These are phyloP conservation scores for Metarhizium brunneum DNA, from an alignment of 2,329 filamentous ascomycete species.

Conservation along the genomic window DNA sequence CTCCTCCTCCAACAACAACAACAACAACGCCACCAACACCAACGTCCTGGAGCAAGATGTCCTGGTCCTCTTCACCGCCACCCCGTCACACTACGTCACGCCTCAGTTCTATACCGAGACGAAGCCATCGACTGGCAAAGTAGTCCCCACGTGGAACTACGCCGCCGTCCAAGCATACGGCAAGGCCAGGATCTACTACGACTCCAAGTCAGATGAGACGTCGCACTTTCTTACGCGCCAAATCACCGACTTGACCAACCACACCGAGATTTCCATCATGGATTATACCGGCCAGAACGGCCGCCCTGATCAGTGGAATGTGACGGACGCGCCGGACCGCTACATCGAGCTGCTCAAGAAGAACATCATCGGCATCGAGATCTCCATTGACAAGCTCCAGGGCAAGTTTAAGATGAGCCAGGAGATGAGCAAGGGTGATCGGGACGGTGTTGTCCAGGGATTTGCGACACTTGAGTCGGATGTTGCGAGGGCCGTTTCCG, in stretches of 20 bases:
- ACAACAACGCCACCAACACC: slow-evolving; percentile 6
- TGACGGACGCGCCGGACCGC: slow-evolving; percentile 44
- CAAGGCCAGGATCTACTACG: slow-evolving; percentile 40
- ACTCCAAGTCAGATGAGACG: slow-evolving; percentile 36
- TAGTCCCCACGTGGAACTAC: slow-evolving; percentile 61
- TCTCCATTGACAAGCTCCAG: slow-evolving; percentile 42
- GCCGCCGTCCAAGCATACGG: slow-evolving; percentile 56
- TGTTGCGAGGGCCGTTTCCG: slow-evolving; percentile 19
- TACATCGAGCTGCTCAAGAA: slow-evolving; percentile 48
- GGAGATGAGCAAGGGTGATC: slow-evolving; percentile 43
- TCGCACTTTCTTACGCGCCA: slow-evolving; percentile 39
- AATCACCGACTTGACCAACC: slow-evolving; percentile 40
- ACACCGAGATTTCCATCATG: slow-evolving; percentile 47
- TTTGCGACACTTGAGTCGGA: slow-evolving; percentile 32
- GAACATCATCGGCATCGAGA: slow-evolving; percentile 52
- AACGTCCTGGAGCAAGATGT: slow-evolving; percentile 41
- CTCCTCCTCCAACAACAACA: not conserved
- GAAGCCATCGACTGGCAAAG: slow-evolving; percentile 54
- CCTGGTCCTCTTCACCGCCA: slow-evolving; percentile 51
- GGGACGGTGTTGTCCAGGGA: slow-evolving; percentile 46
- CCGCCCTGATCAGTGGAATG: slow-evolving; percentile 36
- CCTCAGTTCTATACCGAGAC: slow-evolving; percentile 60
- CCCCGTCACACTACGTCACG: slow-evolving; percentile 54
- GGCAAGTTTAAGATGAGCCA: slow-evolving; percentile 63
- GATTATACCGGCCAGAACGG: slow-evolving; percentile 32